These are phyloP conservation scores for Xylaria scruposa DNA, from an alignment of 495 filamentous ascomycete species.

Conservation along the genomic window DNA sequence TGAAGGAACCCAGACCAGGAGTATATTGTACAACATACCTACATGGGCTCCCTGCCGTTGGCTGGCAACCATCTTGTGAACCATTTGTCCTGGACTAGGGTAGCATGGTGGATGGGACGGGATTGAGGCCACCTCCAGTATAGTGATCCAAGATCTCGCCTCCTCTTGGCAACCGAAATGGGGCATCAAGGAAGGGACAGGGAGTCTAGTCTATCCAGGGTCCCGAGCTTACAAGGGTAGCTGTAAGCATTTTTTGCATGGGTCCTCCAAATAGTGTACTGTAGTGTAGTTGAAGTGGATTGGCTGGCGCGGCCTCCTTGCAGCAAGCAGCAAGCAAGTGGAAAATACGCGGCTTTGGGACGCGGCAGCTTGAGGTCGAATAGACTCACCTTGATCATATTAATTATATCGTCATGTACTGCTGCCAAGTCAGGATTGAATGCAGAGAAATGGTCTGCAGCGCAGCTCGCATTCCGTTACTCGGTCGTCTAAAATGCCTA, in stretches of 20 bases:
- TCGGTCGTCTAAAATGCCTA: not conserved
- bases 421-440: not conserved
- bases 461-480: not conserved
- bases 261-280: conserved; percentile 12
- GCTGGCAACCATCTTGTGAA: conserved; percentile 3
- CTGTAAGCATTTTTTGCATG: conserved; percentile 12
- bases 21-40: conserved; percentile 1
- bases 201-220: conserved; percentile 11
- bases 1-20: not conserved
- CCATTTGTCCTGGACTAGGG: not conserved
- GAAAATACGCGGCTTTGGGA: not conserved
- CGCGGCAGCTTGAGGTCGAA: not conserved
- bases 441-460: not conserved
- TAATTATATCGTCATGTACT: not conserved
- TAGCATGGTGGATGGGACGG: conserved; percentile 18
- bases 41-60: conserved; percentile 12
- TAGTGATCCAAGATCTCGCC: conserved; percentile 25
- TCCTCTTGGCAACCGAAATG: conserved; percentile 21
- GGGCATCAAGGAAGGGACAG: conserved; percentile 5
- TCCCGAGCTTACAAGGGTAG: conserved; percentile 13
- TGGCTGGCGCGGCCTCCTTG: conserved; percentile 9
- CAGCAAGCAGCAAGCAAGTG: not conserved
- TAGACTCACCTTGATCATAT: not conserved
- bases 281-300: conserved; percentile 3
- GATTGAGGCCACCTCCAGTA: conserved; percentile 21